Base-by-base conservation (phyloP, 352 stramenopile genomes). In the Pythium scleroteichum region DNA sequence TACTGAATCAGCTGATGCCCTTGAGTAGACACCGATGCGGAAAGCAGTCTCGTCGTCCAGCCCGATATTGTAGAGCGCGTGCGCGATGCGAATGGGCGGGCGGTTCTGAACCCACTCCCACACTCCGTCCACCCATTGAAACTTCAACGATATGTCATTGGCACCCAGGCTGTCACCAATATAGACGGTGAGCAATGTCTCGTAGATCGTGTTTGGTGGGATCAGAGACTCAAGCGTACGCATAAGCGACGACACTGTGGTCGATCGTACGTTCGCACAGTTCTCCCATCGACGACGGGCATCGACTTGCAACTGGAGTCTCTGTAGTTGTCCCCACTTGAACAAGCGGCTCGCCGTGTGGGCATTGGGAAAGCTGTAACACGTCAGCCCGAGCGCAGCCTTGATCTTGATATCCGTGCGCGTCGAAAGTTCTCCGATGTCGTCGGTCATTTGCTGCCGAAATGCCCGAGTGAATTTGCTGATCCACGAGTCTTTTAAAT, bases 71-170 rank as follows among this genome's bases (percentile, higher is more conserved):
- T 52, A 52, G 4, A 52, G 14, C 23, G 6, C 45, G 45, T 39
- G 24, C 5, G 45, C 24, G 4, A 23, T 17, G 2, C 24, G 2
- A 2, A 52, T 39, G 1, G 42, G 42, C 4, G 7, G 8, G 42
- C 42, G 42, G 10, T 35, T 10, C 42, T 26, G 6, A 9, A 49
- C 42, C 42, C 7, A 26, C 1, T 17, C 4, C 42, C 42, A 49
- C 17, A 32, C 19, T 13, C 42, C 22, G 20, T 49, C 4, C 42
- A 17, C 42, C 42, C n/a, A 29, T 2, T 13, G 20, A 49, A 49
- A 49, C 22, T 49, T 49, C n/a, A 49, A 20, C 45, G 45, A 52
- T 1, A 52, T 23, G 42, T 49, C 42, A 2, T 26, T n/a, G 12
- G 19, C 27, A 32, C n/a, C 19, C 22, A n/a, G 42, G 20, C 19